These are phyloP conservation scores for Craterostigma plantagineum DNA, from an alignment of 257 asterid species.

Conservation along the genomic window DNA sequence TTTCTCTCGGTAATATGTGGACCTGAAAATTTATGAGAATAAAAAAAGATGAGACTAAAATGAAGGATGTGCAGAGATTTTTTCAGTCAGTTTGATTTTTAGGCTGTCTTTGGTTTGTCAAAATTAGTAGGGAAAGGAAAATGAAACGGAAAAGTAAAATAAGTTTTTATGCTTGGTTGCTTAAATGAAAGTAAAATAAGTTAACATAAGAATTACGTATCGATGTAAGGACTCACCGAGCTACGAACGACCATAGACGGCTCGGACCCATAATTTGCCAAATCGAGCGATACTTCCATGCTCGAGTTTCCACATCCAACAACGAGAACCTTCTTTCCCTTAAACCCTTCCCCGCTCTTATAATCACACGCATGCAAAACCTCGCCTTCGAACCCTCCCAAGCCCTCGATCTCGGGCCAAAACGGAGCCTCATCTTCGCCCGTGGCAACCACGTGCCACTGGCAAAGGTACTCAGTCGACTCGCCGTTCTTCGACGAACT, in stretches of 20 bases:
- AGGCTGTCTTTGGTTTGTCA: no score
- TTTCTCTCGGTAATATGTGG: slow-evolving; percentile 82
- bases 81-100: no score
- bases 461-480: slow-evolving; percentile 38
- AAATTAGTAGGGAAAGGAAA: no score
- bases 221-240: slow-evolving; percentile 26
- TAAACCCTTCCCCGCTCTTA: slow-evolving; percentile 47
- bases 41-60: no score
- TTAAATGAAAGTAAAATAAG: no score
- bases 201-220: no score
- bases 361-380: slow-evolving; percentile 73
- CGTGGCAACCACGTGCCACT: slow-evolving; percentile 83
- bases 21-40: slow-evolving; percentile 20
- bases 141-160: no score
- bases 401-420: slow-evolving; percentile 54
- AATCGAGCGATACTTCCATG: slow-evolving; percentile 88
- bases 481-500: slow-evolving; percentile 17
- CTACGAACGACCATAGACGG: slow-evolving; percentile 77
- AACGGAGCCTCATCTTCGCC: slow-evolving; percentile 81
- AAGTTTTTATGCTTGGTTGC: no score
- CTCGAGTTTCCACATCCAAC: slow-evolving; percentile 95
- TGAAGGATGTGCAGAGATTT: no score
- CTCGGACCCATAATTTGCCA: slow-evolving; percentile 40
- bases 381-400: slow-evolving; percentile 31
- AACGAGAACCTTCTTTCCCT: slow-evolving; percentile 49